phyloP scores from a whole-genome alignment of 78 protist genomes.

The Protostelium mycophagum region DNA sequence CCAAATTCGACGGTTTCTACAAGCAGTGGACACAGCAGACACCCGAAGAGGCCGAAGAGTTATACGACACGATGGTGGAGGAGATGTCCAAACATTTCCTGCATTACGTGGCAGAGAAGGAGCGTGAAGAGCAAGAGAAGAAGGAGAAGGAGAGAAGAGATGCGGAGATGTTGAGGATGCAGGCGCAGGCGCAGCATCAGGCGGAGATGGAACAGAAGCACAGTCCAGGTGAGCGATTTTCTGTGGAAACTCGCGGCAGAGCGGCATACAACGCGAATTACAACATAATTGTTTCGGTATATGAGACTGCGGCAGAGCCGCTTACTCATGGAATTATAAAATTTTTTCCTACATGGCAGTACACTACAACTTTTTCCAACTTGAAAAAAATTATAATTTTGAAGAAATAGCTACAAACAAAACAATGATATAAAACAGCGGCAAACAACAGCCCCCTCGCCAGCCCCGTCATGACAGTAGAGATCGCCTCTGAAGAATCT shows the following conservation, averaged over 20 bases:
- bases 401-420: background rate
- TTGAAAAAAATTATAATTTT: no score
- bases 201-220: no score
- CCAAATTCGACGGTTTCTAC: background rate
- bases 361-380: no score
- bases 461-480: background rate
- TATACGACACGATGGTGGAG: background rate
- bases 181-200: no score
- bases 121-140: constrained; percentile 13
- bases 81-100: background rate
- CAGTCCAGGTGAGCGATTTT: background rate
- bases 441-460: background rate
- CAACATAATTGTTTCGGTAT: no score
- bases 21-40: background rate
- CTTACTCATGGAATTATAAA: no score
- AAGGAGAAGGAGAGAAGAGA: constrained; percentile 8
- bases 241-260: no score
- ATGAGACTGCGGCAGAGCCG: no score
- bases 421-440: no score
- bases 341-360: no score
- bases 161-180: background rate
- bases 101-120: constrained; percentile 8
- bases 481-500: background rate
- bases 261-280: no score
- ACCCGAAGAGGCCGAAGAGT: background rate